Base-by-base conservation (phyloP, 768 basidiomycete genomes). In the Phallus indusiatus region DNA sequence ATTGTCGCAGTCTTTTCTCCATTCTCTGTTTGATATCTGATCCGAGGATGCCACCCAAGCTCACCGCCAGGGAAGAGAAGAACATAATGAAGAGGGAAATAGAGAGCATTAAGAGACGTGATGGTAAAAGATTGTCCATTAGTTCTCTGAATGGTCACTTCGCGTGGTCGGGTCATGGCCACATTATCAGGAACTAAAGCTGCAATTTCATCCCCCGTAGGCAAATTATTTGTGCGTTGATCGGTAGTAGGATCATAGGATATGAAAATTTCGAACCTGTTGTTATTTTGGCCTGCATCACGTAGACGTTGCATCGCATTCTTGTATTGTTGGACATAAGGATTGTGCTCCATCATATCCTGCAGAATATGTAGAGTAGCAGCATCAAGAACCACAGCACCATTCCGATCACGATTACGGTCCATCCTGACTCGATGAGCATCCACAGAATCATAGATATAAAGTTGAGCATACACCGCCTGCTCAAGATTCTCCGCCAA, bases 41-140 rank as follows among this genome's bases (percentile, higher is more conserved):
- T 63, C 0, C 67, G 34, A 5, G 61, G 12, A 60, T 72, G 67
- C 76, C 73, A 80, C 2, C 76, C 76, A 47, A 63, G 47, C 14
- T 73, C 63, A 1, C 76, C 75, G 42, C 53, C 17, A 3, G 77
- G 74, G 67, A 79, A 78, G 1, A 81, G 66, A 0, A 81, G 61
- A 0, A 74, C 71, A 73, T 78, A 79, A 14, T 77, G 73, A 0
- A 80, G 66, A 0, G 76, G 62, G 0, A 61, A 33, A 61, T 79
- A 81, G 0, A 65, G 55, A 4, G 72, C 68, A 60, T 75, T 65
- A 0, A 66, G 55, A 1, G 80, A 69, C 57, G 55, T 69, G 36
- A 78, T 75, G 1, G 64, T 55, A 18, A 61, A 24, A 3, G 77
- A 60, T 1, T 59, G 63, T 47, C 67, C 68, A 53, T 61, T 63